These are phyloP conservation scores for Nemania sp. DNA, from an alignment of 2,329 filamentous ascomycete species.

Conservation along the genomic window DNA sequence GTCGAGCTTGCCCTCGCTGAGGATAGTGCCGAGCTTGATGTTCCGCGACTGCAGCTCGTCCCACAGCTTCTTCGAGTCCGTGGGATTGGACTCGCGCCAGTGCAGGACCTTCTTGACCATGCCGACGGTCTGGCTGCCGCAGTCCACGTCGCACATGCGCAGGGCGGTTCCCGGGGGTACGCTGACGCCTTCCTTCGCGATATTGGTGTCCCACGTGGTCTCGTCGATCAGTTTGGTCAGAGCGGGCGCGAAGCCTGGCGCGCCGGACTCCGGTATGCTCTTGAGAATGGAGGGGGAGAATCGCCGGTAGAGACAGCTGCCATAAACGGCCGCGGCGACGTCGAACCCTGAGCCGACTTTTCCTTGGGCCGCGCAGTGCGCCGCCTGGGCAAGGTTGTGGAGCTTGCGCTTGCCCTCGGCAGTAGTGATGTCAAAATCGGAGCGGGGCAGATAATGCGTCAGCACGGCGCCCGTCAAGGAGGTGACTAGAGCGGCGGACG, in stretches of 20 bases:
- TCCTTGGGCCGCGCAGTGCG: slow-evolving; percentile 94
- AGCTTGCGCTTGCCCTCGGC: slow-evolving; percentile 63
- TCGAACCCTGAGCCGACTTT: slow-evolving; percentile 97
- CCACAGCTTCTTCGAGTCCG: slow-evolving; percentile 74
- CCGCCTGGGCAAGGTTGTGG: slow-evolving; percentile 92
- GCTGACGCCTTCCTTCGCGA: slow-evolving; percentile 69
- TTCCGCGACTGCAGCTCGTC: slow-evolving; percentile 74
- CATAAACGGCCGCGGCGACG: slow-evolving; percentile 89
- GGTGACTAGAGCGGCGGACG: slow-evolving; percentile 91
- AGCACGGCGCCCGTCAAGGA: slow-evolving; percentile 79
- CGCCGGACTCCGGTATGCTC: slow-evolving; percentile 67
- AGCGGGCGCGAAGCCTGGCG: slow-evolving; percentile 66
- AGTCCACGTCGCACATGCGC: slow-evolving; percentile 95
- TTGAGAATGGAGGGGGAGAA: slow-evolving; percentile 81
- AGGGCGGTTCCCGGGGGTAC: slow-evolving; percentile 76
- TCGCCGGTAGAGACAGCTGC: slow-evolving; percentile 87
- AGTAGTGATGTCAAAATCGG: slow-evolving; percentile 61
- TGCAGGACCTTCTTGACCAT: slow-evolving; percentile 93
- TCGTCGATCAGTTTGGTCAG: slow-evolving; percentile 70
- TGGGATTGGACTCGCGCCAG: slow-evolving; percentile 72
- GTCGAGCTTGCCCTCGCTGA: slow-evolving; percentile 52
- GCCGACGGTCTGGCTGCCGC: slow-evolving; percentile 87
- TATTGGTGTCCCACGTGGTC: slow-evolving; percentile 76
- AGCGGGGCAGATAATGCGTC: slow-evolving; percentile 69
- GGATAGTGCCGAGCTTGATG: slow-evolving; percentile 67